Evolutionary conservation across 192 early-diverging fungal genomes (phyloP).

Genomic region (Backusella parvicylindrica): DNA sequence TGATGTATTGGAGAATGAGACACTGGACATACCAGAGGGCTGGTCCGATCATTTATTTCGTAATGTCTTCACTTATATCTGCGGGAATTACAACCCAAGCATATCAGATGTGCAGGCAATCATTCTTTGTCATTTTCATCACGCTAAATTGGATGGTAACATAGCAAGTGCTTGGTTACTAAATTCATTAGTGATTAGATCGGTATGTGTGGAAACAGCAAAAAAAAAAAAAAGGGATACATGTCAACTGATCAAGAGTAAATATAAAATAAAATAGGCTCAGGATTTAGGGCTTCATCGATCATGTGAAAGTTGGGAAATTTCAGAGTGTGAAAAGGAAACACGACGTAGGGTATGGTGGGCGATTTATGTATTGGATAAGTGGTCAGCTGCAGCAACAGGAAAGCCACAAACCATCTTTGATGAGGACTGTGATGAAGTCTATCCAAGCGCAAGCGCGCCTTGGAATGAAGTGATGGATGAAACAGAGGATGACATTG

Average conservation of each 20-base stretch:
- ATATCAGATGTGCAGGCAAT: constrained; percentile 25
- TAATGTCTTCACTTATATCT: constrained; percentile 15
- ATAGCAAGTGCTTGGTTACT: constrained; percentile 22
- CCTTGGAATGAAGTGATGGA: constrained; percentile 34
- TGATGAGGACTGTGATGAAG: constrained; percentile 37
- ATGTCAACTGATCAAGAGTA: not conserved
- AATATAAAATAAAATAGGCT: constrained; percentile 37
- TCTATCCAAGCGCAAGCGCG: constrained; percentile 21
- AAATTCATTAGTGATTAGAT: constrained; percentile 8
- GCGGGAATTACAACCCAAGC: constrained; percentile 10
- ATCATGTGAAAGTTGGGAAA: constrained; percentile 51
- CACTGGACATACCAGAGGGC: constrained; percentile 17
- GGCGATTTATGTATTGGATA: constrained; percentile 67
- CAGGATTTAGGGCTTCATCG: constrained; percentile 78
- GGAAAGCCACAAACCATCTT: constrained; percentile 52
- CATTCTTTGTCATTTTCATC: constrained; percentile 27
- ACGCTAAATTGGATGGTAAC: constrained; percentile 19
- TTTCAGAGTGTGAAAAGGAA: constrained; percentile 55
- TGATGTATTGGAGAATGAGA: not conserved
- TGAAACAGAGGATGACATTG: not conserved
- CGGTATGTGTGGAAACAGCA: not conserved
- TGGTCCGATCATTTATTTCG: constrained; percentile 27
- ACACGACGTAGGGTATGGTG: constrained; percentile 74
- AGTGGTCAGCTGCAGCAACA: constrained; percentile 58
- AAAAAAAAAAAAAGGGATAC: not conserved